Conservation (phyloP, 495 filamentous ascomycete species). For the Aspergillus egyptiacus region DNA sequence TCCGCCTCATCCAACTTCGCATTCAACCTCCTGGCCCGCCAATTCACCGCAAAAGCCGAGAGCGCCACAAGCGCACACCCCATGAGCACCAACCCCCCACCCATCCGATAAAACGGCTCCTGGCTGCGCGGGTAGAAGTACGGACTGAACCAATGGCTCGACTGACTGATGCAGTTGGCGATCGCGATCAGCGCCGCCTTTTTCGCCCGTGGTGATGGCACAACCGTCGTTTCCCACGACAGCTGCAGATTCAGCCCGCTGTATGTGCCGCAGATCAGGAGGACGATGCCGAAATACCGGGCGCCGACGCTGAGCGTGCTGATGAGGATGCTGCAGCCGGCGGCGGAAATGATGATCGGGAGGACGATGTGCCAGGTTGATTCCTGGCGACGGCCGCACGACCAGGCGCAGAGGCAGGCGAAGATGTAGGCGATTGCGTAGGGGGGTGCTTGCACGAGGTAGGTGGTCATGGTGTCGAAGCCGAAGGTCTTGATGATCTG, state of each 20-base stretch:
- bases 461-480: slow-evolving; percentile 2
- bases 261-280: neutral
- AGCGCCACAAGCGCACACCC: neutral
- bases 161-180: slow-evolving; percentile 4
- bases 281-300: neutral
- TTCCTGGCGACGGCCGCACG: neutral
- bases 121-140: neutral
- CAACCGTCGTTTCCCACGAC: neutral
- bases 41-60: neutral
- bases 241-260: neutral
- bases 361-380: neutral
- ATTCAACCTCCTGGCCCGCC: neutral
- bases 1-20: neutral
- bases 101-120: neutral
- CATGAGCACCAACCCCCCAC: neutral
- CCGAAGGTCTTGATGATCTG: slow-evolving; percentile 4
- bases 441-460: slow-evolving; percentile 6
- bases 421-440: slow-evolving; percentile 2
- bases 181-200: slow-evolving; percentile 3
- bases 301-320: neutral
- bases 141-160: slow-evolving; percentile 4
- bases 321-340: neutral
- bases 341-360: neutral
- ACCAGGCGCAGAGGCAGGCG: neutral
- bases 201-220: neutral